Conservation (phyloP, 495 filamentous ascomycete genomes). For the Penicillium herquei region DNA sequence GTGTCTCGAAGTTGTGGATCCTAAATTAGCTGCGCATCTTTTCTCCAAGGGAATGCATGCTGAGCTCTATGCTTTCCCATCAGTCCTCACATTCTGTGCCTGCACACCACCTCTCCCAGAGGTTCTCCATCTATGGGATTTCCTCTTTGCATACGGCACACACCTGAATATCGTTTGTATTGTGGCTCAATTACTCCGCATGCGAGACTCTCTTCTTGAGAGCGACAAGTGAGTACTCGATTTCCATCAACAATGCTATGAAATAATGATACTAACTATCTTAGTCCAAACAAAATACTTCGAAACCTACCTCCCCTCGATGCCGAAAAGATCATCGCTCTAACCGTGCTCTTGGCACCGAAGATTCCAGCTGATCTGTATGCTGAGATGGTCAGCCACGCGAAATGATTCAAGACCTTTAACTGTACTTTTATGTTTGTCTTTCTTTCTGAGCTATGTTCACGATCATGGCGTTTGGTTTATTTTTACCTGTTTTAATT, state of each 20-base stretch:
- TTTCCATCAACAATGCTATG: background rate
- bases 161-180: conserved; percentile 97
- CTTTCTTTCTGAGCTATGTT: conserved; percentile 4
- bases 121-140: conserved; percentile 96
- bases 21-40: conserved; percentile 79
- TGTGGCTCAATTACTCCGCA: conserved; percentile 89
- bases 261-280: conserved; percentile 15
- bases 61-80: conserved; percentile 96
- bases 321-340: conserved; percentile 73
- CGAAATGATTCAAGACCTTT: conserved; percentile 51
- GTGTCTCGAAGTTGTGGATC: conserved; percentile 84
- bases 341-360: conserved; percentile 74
- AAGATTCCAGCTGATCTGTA: conserved; percentile 90
- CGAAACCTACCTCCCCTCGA: conserved; percentile 85
- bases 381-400: conserved; percentile 82
- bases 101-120: conserved; percentile 97
- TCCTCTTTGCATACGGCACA: conserved; percentile 90
- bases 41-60: conserved; percentile 82
- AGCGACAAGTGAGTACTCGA: conserved; percentile 68
- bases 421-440: background rate
- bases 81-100: conserved; percentile 89
- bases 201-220: conserved; percentile 77
- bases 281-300: conserved; percentile 85
- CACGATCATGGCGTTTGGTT: conserved; percentile 20
- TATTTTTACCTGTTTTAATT: conserved; percentile 5